Base-by-base conservation (phyloP, 331 rosid genomes). In the Stylosanthes scabra region DNA sequence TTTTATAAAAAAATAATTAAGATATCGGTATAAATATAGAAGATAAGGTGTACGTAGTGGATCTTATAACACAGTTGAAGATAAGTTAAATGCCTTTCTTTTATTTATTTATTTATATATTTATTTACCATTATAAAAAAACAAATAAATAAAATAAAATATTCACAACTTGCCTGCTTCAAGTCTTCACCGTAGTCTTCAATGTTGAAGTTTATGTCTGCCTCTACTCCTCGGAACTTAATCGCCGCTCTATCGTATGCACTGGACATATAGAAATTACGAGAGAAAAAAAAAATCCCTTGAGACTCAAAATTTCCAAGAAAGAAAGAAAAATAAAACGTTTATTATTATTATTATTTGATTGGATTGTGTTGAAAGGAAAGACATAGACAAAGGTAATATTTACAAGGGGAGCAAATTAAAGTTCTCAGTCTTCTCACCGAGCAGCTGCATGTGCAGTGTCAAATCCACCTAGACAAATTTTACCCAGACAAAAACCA, bases 401-500 rank as follows among this genome's bases (percentile, higher is more conserved):
- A 20, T 20, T 20, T 20, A 20, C 25, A 20, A 20, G 25, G 25
- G 25, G 25, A 20, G 25, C 1, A 20, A 20, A 20, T 20, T 20
- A 20, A 20, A 20, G 25, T 20, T 20, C 25, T 20, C 25, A 20
- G 25, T 20, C 25, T 67, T 51, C 87, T 88, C 78, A 95, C 99
- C 97, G 97, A 68, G 99, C 97, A 90, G 99, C 99, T 76, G 97
- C 97, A 91, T 95, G 99, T 74, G 99, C 97, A 59, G 99, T 95
- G 90, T 95, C 99, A 86, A 95, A 95, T 82, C 99, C 97, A 88
- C 99, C 99, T 95, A 76, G 63, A 74, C 75, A 75, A 73, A 79
- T 79, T 61, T 64, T 57, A 78, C 74, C 80, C 79, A 78, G 81
- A 83, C 81, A 76, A 83, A 83, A 81, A 63, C 51, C 65, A 83